Conservation (phyloP, 2,329 filamentous ascomycete species). For the Microcyclospora pomicola region DNA sequence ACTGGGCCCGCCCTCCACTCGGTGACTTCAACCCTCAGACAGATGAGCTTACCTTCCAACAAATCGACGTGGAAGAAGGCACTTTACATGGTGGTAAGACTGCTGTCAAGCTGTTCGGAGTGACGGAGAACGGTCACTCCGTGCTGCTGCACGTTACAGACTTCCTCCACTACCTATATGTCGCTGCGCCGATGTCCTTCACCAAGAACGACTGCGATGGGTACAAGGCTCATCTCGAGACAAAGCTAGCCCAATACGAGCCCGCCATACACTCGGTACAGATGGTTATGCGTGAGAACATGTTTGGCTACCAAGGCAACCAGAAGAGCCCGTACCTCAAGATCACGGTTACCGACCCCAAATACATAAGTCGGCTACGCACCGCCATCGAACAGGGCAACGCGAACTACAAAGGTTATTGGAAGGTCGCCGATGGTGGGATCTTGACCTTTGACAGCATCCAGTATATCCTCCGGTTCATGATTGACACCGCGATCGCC, state of each 20-base stretch:
- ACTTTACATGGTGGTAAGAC: constrained; percentile 61
- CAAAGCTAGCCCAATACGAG: constrained; percentile 58
- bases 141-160: constrained; percentile 89
- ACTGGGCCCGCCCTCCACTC: constrained; percentile 62
- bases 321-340: constrained; percentile 84
- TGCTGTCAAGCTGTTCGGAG: constrained; percentile 83
- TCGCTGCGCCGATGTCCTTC: constrained; percentile 76
- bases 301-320: constrained; percentile 91
- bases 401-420: constrained; percentile 84
- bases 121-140: constrained; percentile 76
- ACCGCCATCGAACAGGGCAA: constrained; percentile 58
- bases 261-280: constrained; percentile 66
- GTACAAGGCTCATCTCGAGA: constrained; percentile 71
- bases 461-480: constrained; percentile 87
- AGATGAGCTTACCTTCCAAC: constrained; percentile 75
- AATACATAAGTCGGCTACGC: constrained; percentile 63
- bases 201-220: constrained; percentile 60
- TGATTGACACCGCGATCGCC: constrained; percentile 90
- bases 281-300: constrained; percentile 74
- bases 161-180: constrained; percentile 92
- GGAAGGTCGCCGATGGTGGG: constrained; percentile 56
- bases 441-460: constrained; percentile 92
- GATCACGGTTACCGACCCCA: constrained; percentile 83
- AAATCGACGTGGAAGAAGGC: constrained; percentile 90
- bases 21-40: constrained; percentile 47